Evolutionary conservation across 345 rosid species (phyloP), one percentile per base, ranked within the genome.

Genomic region (Acer saccharum): DNA sequence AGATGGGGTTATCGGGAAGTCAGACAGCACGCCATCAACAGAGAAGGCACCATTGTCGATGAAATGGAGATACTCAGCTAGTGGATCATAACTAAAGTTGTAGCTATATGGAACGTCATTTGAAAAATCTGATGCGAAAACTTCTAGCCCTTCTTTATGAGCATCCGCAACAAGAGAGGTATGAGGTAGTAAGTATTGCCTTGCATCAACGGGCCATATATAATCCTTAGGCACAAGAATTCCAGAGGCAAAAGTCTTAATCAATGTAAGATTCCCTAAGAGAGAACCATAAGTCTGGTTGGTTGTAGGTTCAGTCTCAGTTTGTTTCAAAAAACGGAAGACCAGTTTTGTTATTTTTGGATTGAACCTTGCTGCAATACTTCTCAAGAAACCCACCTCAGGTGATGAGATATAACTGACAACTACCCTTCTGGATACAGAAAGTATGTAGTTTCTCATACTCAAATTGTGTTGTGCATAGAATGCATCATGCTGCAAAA

Each of bases 201-300:
- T 78, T 23, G 17, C 41, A 61, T 85, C 90, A 14, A 90, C 78
- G 0, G 93, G 93, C 93, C 91, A 94, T 79, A 96, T 90, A 84
- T 90, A 92, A 82, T 68, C 7, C 92, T 96, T 96, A 2, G 97
- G 97, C 69, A 96, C 88, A 73, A 92, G 91, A 77, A 96, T 83
- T 76, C 98, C 98, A n/a, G 98, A 88, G 67, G 99, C 97, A 90
- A 96, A 96, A 64, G 95, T 88, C 93, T 86, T 92, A 83, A 94
- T 79, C 72, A 85, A 90, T 11, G 95, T 84, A 69, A 96, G 86
- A 84, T 96, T 94, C 29, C 65, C 78, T 18, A 54, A 27, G 44
- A 96, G 89, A 77, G 89, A 83, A 46, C 74, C 91, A 69, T 94
- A 96, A 52, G 94, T 92, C 79, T 89, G 98, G 71, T 89, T 91